These are phyloP conservation scores for Podospora tetraspora DNA, from an alignment of 495 filamentous ascomycete genomes.

Conservation along the genomic window DNA sequence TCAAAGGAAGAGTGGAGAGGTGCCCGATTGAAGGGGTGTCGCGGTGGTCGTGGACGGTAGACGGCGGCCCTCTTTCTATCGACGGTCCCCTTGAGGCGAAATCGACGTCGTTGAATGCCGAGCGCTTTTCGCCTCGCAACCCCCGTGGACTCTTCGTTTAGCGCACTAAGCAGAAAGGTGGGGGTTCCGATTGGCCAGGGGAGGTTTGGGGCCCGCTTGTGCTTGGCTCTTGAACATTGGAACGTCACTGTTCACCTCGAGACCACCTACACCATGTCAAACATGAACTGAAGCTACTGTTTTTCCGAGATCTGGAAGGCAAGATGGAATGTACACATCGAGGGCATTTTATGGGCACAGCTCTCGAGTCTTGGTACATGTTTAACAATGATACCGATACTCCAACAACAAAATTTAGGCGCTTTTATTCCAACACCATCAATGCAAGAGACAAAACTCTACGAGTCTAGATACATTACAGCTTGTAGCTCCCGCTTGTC, in stretches of 20 bases:
- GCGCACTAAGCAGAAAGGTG: slow-evolving; percentile 19
- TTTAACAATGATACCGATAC: too few relatives aligned
- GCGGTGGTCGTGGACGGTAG: slow-evolving; percentile 11
- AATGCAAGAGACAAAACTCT: not conserved
- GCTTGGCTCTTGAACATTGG: not conserved
- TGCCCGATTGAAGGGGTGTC: slow-evolving; percentile 11
- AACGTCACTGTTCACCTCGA: not conserved
- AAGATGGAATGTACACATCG: not conserved
- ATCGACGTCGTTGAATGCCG: slow-evolving; percentile 21
- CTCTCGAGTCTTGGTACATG: too few relatives aligned
- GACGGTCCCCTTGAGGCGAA: slow-evolving; percentile 13
- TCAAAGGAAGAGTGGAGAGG: slow-evolving; percentile 23
- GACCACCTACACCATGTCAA: not conserved
- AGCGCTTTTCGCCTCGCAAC: slow-evolving; percentile 29
- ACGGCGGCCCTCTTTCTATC: not conserved
- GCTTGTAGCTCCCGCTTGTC: slow-evolving; percentile 52
- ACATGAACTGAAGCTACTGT: not conserved
- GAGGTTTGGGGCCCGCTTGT: not conserved
- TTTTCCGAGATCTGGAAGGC: not conserved
- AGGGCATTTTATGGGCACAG: not conserved
- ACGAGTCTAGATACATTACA: slow-evolving; percentile 31
- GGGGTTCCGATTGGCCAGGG: slow-evolving; percentile 20
- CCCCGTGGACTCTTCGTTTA: slow-evolving; percentile 10
- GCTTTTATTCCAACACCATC: not conserved
- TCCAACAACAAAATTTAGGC: not conserved